phyloP scores from a whole-genome alignment of 768 basidiomycete genomes.

The Russula olivacea region DNA sequence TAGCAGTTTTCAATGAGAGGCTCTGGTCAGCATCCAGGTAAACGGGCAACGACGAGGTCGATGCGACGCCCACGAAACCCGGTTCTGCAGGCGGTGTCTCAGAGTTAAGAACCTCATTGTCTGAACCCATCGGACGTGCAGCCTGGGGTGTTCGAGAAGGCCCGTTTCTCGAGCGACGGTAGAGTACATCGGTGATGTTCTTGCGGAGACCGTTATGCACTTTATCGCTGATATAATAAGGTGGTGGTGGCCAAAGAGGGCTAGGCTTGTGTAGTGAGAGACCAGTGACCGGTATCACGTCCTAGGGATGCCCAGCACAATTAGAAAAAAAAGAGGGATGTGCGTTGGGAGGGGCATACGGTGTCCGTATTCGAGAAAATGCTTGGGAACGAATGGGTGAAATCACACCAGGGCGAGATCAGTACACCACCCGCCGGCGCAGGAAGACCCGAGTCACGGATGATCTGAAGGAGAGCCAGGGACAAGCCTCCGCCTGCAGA shows the following conservation, averaged over 20 bases:
- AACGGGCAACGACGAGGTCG: constrained; percentile 39
- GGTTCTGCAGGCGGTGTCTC: constrained; percentile 25
- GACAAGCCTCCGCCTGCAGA: constrained; percentile 89
- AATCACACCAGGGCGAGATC: constrained; percentile 88
- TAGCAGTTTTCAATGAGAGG: constrained; percentile 39
- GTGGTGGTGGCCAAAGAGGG: constrained; percentile 71
- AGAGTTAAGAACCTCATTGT: constrained; percentile 23
- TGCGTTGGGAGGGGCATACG: constrained; percentile 37
- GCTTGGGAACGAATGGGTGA: constrained; percentile 95
- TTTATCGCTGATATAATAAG: constrained; percentile 50
- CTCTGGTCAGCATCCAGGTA: constrained; percentile 37
- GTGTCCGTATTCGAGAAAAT: constrained; percentile 79
- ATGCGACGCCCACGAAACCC: constrained; percentile 44
- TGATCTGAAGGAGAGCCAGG: constrained; percentile 75
- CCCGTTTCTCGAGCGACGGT: constrained; percentile 26
- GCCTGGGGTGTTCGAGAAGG: not conserved
- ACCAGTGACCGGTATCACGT: constrained; percentile 73
- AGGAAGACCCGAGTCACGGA: constrained; percentile 80
- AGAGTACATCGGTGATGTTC: constrained; percentile 55
- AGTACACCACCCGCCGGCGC: constrained; percentile 82
- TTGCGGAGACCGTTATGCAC: constrained; percentile 56
- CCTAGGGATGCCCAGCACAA: constrained; percentile 38
- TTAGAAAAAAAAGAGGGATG: not conserved
- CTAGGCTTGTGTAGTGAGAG: constrained; percentile 74
- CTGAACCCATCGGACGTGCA: not conserved